Conservation (phyloP, 352 stramenopile species). For the Saprolegnia parasitica region DNA sequence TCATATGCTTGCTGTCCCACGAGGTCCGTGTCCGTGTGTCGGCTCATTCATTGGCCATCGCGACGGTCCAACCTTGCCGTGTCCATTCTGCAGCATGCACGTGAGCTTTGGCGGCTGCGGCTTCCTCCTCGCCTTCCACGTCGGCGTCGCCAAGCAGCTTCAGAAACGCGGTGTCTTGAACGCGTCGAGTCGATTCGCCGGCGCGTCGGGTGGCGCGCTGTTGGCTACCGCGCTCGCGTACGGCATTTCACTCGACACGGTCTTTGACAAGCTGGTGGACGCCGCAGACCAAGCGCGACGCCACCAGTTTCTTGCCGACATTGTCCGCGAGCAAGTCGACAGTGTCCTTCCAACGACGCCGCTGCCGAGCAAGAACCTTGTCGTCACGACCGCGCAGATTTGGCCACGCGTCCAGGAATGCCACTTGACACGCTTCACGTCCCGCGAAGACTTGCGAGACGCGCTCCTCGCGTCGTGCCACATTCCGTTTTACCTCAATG, state of each 20-base stretch:
- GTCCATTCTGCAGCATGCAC: conserved; percentile 31
- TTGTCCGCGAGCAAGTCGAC: conserved; percentile 44
- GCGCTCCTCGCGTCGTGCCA: conserved; percentile 69
- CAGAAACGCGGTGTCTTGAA: conserved; percentile 47
- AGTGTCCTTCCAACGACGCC: conserved; percentile 43
- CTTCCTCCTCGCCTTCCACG: conserved; percentile 76
- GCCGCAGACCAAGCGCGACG: not conserved
- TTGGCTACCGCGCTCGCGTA: conserved; percentile 56
- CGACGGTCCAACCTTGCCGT: too few species aligned
- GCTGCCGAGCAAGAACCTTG: conserved; percentile 49
- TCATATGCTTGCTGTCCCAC: not conserved
- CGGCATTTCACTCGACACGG: conserved; percentile 42
- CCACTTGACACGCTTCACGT: conserved; percentile 48
- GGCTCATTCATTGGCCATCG: not conserved
- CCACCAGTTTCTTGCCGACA: conserved; percentile 28
- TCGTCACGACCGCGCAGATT: conserved; percentile 61
- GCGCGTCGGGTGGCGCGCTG: conserved; percentile 68
- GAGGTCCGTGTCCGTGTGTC: not conserved
- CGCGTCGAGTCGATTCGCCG: conserved; percentile 52
- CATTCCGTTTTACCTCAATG: conserved; percentile 72
- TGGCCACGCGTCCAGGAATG: conserved; percentile 45
- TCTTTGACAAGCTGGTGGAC: conserved; percentile 27
- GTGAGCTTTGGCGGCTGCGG: conserved; percentile 78
- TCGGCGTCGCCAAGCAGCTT: conserved; percentile 61
- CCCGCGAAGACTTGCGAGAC: conserved; percentile 52